Base-by-base conservation (phyloP, 192 early-diverging fungal species). In the Entomortierella parvispora region DNA sequence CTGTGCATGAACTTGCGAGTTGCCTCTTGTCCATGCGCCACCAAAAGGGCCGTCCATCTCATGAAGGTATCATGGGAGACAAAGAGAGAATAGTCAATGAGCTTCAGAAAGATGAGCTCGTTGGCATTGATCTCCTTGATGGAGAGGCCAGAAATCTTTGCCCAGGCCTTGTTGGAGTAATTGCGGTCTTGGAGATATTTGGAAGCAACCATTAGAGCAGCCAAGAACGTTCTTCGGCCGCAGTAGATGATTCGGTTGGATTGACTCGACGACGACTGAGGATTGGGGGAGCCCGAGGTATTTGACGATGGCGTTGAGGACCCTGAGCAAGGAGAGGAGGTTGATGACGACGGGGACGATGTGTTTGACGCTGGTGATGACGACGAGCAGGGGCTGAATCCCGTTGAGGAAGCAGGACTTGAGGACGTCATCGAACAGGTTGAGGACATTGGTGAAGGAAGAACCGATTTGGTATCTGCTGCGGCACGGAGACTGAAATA, bases 151-250 rank as follows among this genome's bases (percentile, higher is more conserved):
- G 92, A 93, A 49, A 97, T 92, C 83, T 92, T 92, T 53, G 94
- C 83, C 96, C 96, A 98, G 10, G 93, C 91, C 62, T 81, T 84
- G 85, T 95, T 97, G 12, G 89, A 86, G 71, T 95, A 98, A 45
- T 89, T 91, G 57, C 88, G 88, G 85, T 98, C 96, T 63, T 88
- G 87, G 47, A 92, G 86, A 69, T 91, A 96, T 68, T 98, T 98
- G 60, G 93, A 93, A 8, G 96, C 94, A 40, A 91, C 81, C 52
- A 98, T 92, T 25, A 98, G 79, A 1, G 93, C 85, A 20, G 92
- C 88, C 11, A 96, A 80, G 80, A 96, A 97, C 79, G 96, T 91
- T 48, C 93, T 85, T 33, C 93, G 90, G 3, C 89, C 92, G 53
- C 91, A 93, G 40, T 81, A 81, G 23, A 88, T 81, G 20, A 83